These are phyloP conservation scores for Lentinula sp. DNA, from an alignment of 768 basidiomycete genomes.

Conservation along the genomic window DNA sequence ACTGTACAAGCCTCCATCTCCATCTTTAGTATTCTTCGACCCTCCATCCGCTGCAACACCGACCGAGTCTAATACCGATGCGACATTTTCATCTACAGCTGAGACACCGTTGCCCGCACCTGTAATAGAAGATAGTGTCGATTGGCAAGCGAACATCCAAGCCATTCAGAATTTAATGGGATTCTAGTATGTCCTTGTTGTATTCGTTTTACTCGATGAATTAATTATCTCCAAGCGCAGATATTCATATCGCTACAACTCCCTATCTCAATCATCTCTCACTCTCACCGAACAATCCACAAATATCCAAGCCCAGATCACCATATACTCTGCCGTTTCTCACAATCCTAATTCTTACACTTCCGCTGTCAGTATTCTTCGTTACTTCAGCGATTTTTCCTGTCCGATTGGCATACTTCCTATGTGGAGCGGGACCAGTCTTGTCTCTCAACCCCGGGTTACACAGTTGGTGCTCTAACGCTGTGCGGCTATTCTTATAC, in stretches of 20 bases:
- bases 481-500: not conserved
- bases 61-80: slow-evolving; percentile 11
- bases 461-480: slow-evolving; percentile 10
- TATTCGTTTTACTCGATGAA: not conserved
- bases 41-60: slow-evolving; percentile 1
- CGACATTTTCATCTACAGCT: not conserved
- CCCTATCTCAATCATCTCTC: slow-evolving; percentile 47
- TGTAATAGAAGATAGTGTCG: slow-evolving; percentile 56
- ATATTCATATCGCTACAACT: slow-evolving; percentile 46
- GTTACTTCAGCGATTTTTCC: slow-evolving; percentile 43
- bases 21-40: not conserved
- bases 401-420: slow-evolving; percentile 37
- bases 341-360: slow-evolving; percentile 36
- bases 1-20: slow-evolving; percentile 18
- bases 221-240: slow-evolving; percentile 39
- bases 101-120: slow-evolving; percentile 8
- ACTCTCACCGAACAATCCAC: slow-evolving; percentile 37
- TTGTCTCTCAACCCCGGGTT: slow-evolving; percentile 45
- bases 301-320: slow-evolving; percentile 29
- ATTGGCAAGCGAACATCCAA: slow-evolving; percentile 86
- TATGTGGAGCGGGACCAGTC: slow-evolving; percentile 46
- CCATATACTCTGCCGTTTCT: slow-evolving; percentile 52
- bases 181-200: slow-evolving; percentile 44
- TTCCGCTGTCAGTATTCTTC: slow-evolving; percentile 44
- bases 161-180: slow-evolving; percentile 93